A percentile compares a stretch with the other conserved stretches of the same genome.
phyloP scores from a whole-genome alignment of 179 eudicot species.

The Gypsophila paniculata region DNA sequence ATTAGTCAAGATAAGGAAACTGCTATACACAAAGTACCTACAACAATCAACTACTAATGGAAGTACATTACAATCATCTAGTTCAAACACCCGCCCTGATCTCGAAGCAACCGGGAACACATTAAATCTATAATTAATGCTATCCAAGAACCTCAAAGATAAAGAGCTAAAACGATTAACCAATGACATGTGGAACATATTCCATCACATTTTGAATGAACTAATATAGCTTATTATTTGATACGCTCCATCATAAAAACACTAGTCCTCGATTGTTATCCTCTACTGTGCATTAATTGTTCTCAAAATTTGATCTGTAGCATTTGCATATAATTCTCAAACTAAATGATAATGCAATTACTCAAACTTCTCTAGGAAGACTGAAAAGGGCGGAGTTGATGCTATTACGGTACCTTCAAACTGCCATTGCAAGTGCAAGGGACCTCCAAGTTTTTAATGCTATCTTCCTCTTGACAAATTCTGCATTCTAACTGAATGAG shows the following conservation, averaged over 20 bases:
- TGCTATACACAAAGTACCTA: background rate
- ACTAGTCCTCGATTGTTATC: background rate
- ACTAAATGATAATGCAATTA: too few relatives aligned
- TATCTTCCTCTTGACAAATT: slow-evolving; percentile 90
- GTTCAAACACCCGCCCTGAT: background rate
- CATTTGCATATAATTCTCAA: background rate
- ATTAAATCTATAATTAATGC: background rate
- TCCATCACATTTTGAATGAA: slow-evolving; percentile 1
- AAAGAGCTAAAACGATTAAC: background rate
- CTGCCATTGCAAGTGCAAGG: slow-evolving; percentile 87
- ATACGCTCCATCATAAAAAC: too few relatives aligned
- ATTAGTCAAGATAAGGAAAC: slow-evolving; percentile 3
- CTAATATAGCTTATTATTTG: too few relatives aligned
- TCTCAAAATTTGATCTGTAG: background rate
- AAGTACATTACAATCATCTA: background rate
- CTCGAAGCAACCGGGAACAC: slow-evolving; percentile 1
- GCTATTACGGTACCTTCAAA: slow-evolving; percentile 51
- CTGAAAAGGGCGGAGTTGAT: background rate
- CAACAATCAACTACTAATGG: background rate
- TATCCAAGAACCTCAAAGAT: background rate
- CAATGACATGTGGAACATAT: background rate
- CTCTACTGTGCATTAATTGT: background rate
- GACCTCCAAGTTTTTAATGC: slow-evolving; percentile 56
- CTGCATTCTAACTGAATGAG: slow-evolving; percentile 77
- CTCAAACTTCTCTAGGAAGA: background rate